Evolutionary conservation across 441 rosid genomes (phyloP).

Genomic region (Biscutella laevigata): DNA sequence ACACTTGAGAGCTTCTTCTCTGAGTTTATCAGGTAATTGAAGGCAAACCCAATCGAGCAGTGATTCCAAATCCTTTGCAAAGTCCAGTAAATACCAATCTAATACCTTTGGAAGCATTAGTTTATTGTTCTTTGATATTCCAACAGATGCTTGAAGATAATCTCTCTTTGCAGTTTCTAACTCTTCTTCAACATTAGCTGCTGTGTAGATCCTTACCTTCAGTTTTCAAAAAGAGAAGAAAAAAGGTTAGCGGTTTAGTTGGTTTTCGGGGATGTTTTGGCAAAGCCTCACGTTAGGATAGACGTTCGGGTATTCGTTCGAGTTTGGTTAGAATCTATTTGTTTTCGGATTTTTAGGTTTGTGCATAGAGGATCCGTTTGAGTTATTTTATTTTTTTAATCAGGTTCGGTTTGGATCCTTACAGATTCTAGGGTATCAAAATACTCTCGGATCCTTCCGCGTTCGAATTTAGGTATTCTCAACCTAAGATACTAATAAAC

Average conservation of each 20-base stretch:
- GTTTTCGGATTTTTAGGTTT: no score
- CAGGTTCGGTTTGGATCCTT: no score
- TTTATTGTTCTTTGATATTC: constrained; percentile 49
- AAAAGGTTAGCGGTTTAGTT: background rate
- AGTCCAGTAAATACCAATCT: constrained; percentile 76
- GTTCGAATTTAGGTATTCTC: no score
- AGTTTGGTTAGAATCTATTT: no score
- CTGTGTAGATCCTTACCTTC: constrained; percentile 67
- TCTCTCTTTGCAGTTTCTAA: constrained; percentile 68
- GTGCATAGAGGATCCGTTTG: no score
- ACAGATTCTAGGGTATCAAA: no score
- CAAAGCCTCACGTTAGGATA: no score
- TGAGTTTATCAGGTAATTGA: constrained; percentile 52
- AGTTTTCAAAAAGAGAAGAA: background rate
- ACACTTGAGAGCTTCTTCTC: constrained; percentile 51
- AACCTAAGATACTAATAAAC: no score
- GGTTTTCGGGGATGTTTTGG: background rate
- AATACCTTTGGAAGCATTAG: constrained; percentile 61
- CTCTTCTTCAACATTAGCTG: constrained; percentile 57
- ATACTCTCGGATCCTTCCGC: no score
- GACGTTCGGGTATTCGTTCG: no score
- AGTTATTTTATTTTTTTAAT: no score
- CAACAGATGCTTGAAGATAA: constrained; percentile 68
- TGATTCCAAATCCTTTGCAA: constrained; percentile 71
- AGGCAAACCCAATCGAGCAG: constrained; percentile 74